Conservation (phyloP, 2,329 filamentous ascomycete species). For the Beauveria australis region DNA sequence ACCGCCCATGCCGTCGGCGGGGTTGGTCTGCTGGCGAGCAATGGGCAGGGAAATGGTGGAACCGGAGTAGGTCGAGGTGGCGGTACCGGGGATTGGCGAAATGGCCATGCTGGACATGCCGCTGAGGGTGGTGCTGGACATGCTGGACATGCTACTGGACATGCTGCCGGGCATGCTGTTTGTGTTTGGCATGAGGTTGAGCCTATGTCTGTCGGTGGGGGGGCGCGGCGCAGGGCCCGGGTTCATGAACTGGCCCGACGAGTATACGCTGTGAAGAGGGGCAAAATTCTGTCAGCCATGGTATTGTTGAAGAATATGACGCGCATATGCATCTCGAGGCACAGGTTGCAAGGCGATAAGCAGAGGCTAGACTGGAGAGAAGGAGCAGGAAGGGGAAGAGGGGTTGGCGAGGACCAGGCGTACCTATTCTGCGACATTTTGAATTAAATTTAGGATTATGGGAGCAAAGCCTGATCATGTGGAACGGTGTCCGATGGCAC, state of each 20-base stretch:
- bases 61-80: slow-evolving; percentile 59
- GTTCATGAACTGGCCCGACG: slow-evolving; percentile 79
- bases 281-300: neutral
- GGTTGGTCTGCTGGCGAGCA: slow-evolving; percentile 52
- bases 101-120: slow-evolving; percentile 75
- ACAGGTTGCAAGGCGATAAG: neutral
- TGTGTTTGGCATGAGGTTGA: slow-evolving; percentile 69
- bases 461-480: neutral
- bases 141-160: slow-evolving; percentile 39
- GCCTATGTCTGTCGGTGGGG: slow-evolving; percentile 72
- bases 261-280: slow-evolving; percentile 34
- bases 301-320: neutral
- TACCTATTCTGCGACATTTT: slow-evolving; percentile 14
- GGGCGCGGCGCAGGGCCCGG: slow-evolving; percentile 89
- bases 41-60: slow-evolving; percentile 68
- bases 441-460: slow-evolving; percentile 10
- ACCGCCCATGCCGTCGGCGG: slow-evolving; percentile 56
- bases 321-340: too few species aligned
- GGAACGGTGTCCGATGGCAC: neutral
- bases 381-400: neutral
- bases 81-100: slow-evolving; percentile 59
- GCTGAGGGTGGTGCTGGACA: slow-evolving; percentile 50
- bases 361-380: neutral
- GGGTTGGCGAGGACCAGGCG: neutral
- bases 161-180: slow-evolving; percentile 65